Percentiles rank a stretch among this genome's conserved stretches.
phyloP scores from a whole-genome alignment of 345 rosid species.

The Chamaenerion angustifolium region DNA sequence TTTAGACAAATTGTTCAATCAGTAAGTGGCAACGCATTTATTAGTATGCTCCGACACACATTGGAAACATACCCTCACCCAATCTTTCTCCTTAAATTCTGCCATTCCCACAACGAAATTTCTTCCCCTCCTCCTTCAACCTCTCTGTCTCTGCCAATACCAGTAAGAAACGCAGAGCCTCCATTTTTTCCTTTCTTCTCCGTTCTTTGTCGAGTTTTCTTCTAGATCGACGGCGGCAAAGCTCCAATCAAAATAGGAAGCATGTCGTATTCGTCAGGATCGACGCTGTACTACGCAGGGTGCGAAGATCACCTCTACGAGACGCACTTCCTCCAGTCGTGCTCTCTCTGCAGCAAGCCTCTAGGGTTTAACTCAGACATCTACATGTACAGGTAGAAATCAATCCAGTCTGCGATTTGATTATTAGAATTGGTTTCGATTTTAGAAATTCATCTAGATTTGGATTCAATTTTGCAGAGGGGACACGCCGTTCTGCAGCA shows the following conservation, averaged over 20 bases:
- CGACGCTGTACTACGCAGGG: slow-evolving; percentile 23
- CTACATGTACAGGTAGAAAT: slow-evolving; percentile 76
- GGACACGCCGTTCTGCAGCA: slow-evolving; percentile 59
- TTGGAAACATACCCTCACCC: background rate
- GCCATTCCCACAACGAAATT: background rate
- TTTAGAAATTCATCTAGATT: background rate
- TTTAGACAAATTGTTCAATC: background rate
- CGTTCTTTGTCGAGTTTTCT: background rate
- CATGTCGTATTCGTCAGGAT: background rate
- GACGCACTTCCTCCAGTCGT: slow-evolving; percentile 58
- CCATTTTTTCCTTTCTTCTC: background rate
- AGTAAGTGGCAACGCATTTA: background rate
- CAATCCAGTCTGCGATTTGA: background rate
- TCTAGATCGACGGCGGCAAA: background rate
- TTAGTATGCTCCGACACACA: too few relatives aligned
- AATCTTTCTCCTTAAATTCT: background rate
- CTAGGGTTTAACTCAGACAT: slow-evolving; percentile 55
- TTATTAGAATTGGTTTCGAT: background rate
- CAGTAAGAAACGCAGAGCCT: background rate
- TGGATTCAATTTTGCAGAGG: slow-evolving; percentile 30
- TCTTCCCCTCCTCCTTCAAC: background rate
- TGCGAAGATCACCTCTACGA: slow-evolving; percentile 13
- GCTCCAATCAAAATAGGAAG: background rate
- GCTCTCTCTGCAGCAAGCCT: slow-evolving; percentile 55
- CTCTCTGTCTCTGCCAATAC: background rate